These are phyloP conservation scores for Flaveria trinervia DNA, from an alignment of 129 eudicot genomes.

Conservation along the genomic window DNA sequence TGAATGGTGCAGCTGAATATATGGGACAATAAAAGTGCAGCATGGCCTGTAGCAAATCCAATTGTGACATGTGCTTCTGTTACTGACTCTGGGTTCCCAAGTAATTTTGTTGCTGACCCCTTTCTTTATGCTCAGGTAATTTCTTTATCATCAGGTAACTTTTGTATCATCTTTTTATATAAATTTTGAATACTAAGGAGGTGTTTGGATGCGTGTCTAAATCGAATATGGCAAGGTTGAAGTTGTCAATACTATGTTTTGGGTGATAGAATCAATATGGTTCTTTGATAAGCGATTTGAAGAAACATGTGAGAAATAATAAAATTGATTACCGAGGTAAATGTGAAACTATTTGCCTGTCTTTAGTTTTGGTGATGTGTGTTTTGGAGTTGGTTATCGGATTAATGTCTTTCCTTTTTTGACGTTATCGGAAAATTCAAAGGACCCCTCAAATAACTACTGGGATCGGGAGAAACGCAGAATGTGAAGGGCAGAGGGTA, in stretches of 20 bases:
- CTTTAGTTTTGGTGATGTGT: background rate
- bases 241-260: background rate
- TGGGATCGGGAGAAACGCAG: too few relatives aligned
- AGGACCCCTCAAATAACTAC: background rate
- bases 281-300: background rate
- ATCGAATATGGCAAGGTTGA: background rate
- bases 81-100: constrained; percentile 69
- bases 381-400: background rate
- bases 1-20: constrained; percentile 60
- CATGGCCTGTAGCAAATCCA: constrained; percentile 97
- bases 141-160: constrained; percentile 1
- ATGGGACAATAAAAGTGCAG: constrained; percentile 66
- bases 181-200: background rate
- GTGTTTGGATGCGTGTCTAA: background rate
- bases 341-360: background rate
- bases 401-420: background rate
- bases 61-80: constrained; percentile 80
- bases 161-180: background rate
- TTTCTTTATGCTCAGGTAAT: constrained; percentile 76
- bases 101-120: constrained; percentile 95
- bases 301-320: background rate
- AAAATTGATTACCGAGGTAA: background rate
- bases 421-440: background rate
- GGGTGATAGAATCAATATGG: background rate
- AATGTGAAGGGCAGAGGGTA: background rate